Base-by-base conservation (phyloP, 305 asterid species). In the Fraxinus sp. region DNA sequence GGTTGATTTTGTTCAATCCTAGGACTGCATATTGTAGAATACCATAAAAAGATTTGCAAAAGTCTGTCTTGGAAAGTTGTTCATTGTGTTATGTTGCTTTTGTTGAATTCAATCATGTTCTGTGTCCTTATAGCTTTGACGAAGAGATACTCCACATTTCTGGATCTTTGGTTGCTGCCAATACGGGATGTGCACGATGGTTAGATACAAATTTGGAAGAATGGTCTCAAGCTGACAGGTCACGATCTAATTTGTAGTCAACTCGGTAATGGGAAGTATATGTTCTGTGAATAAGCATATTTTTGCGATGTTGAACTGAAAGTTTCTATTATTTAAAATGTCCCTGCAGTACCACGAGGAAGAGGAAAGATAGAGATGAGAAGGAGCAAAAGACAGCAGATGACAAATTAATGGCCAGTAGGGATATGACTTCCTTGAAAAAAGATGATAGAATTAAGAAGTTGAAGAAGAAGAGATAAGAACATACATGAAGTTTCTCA, bases 141-240 rank as follows among this genome's bases (percentile, higher is more conserved):
- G 91, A 88, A 81, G 94, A 91, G 79, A 84, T 85, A 76, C 90
- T 93, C 52, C 97, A 93, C 77, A 85, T 90, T 71, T 79, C 88
- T 82, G 94, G 95, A 79, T 87, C 94, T 28, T 83, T 92, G 82
- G 82, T 72, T 79, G 88, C 90, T 79, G 86, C 83, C 52, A 83
- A 83, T 26, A 91, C 97, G 14, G 97, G 95, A 85, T 85, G 88
- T 57, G 86, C 88, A 22, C 86, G 84, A 26, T 91, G 95, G 95
- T 83, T 91, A 84, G 92, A 89, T 82, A 86, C 24, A 82, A 86
- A 92, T 80, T 30, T 81, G 81, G 89, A 84, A 57, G 85, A 85
- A 81, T 81, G 90, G 85, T 72, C 86, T 80, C 87, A 84, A 75
- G 84, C 83, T 75, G 91, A 91, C 81, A 91, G 94, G 92, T 90